Evolutionary conservation across 108 stramenopile species (phyloP), one percentile per base, ranked within the genome.

Genomic region (Nannochloropsis salina): DNA sequence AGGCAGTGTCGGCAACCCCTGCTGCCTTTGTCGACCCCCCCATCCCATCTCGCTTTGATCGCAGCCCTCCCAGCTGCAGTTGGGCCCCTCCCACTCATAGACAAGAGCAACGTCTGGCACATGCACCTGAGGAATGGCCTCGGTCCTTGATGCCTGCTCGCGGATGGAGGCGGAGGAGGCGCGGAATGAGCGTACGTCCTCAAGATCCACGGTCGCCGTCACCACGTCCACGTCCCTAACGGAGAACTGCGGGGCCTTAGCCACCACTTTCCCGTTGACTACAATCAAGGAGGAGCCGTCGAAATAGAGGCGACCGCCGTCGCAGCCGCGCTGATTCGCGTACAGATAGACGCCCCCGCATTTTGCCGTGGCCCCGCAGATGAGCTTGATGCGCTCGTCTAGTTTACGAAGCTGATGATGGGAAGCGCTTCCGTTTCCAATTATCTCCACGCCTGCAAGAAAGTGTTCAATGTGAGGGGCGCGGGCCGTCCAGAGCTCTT

Each of bases 261-360:
- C 95, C 82, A 99, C 91, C 44, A 99, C 91, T 31, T 92, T 82
- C 6, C 99, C 99, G 88, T 99, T 98, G 82, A 92, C 92, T 2
- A 94, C 95, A 90, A 99, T 96, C 47, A 98, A 90, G 10, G 97
- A 94, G 85, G 95, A 95, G 22, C 99, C 99, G 92, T 99, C 99
- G 87, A 90, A 99, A 86, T 98, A 99, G 11, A 94, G 82, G 11
- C 92, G 80, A 1, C 96, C 95, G 42, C 99, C 99, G 88, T 98
- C 99, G 86, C 98, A 97, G 42, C 99, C 99, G 22, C 96, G 92
- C 90, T 97, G 96, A 86, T 99, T 99, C 83, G 96, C 86, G 88
- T 98, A 99, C 43, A 99, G 86, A 87, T 99, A 99, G n/a, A 98
- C 92, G 1, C 99, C 99, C 9, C 99, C 99, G 90, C 96, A 95